A percentile compares a stretch with the other conserved stretches of the same genome.
phyloP scores from a whole-genome alignment of 129 eudicot species.

The Centaurea solstitialis region DNA sequence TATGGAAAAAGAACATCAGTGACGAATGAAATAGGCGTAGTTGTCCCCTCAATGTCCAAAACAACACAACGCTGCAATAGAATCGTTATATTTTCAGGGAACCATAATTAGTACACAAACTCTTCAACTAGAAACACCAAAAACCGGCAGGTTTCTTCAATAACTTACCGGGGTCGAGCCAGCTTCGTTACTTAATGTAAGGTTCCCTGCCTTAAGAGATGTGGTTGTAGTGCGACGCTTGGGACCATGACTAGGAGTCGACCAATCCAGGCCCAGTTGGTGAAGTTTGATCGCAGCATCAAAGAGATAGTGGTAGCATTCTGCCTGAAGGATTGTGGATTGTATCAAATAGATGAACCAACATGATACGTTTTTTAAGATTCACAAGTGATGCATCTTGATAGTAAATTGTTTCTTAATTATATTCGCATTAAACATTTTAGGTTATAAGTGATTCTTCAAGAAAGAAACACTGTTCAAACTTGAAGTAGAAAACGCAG shows the following conservation, averaged over 20 bases:
- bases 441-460: neutral
- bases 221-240: constrained; percentile 13
- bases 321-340: constrained; percentile 52
- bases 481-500: constrained; percentile 2
- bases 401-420: neutral
- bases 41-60: constrained; percentile 96
- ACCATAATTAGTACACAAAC: neutral
- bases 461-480: neutral
- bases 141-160: neutral
- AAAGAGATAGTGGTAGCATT: constrained; percentile 66
- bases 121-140: neutral
- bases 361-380: neutral
- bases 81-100: neutral
- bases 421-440: neutral
- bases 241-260: constrained; percentile 68
- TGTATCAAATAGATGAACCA: neutral
- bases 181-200: constrained; percentile 21
- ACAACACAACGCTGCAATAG: constrained; percentile 77
- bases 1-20: constrained; percentile 96
- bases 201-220: constrained; percentile 48
- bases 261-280: constrained; percentile 66
- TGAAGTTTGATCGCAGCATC: constrained; percentile 74
- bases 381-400: neutral
- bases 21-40: constrained; percentile 93
- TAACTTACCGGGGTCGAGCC: constrained; percentile 51